Evolutionary conservation across 768 basidiomycete genomes (phyloP).

Genomic region (Royoungia palumana): DNA sequence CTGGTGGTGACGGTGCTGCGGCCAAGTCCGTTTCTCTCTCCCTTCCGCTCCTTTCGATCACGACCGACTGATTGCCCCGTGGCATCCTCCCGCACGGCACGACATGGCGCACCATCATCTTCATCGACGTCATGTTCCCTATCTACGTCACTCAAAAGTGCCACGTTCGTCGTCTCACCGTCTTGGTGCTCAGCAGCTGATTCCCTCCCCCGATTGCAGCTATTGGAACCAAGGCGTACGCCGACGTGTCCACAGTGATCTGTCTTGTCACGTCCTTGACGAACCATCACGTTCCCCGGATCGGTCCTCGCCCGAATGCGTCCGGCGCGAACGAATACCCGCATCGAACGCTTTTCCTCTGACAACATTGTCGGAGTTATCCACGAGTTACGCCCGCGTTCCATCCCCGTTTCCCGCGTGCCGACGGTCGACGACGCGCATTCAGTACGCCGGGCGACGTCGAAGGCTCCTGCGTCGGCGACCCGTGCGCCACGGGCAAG

Average conservation of each 20-base stretch:
- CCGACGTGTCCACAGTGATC: constrained; percentile 1
- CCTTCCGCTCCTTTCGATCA: too few species aligned
- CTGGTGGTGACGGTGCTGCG: constrained; percentile 56
- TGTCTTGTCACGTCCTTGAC: too few species aligned
- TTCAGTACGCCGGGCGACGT: constrained; percentile 40
- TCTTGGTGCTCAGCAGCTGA: too few species aligned
- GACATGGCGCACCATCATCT: constrained; percentile 56
- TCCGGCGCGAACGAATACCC: constrained; percentile 50
- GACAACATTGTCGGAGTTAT: constrained; percentile 52
- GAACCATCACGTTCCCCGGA: background rate
- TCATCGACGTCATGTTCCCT: constrained; percentile 52
- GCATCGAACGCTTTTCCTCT: constrained; percentile 53
- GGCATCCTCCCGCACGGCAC: constrained; percentile 32
- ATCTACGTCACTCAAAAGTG: constrained; percentile 65
- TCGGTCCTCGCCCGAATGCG: constrained; percentile 44
- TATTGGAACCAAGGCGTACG: constrained; percentile 61
- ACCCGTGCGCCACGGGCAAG: constrained; percentile 60
- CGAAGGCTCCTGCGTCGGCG: constrained; percentile 56
- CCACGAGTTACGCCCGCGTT: constrained; percentile 45
- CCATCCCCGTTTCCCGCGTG: background rate
- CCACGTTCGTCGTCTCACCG: background rate
- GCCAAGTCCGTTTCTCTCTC: constrained; percentile 40
- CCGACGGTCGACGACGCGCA: too few species aligned
- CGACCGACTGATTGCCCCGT: too few species aligned
- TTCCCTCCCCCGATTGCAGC: constrained; percentile 15